Base-by-base conservation (phyloP, 108 stramenopile genomes). In the Discostella pseudostelligera region DNA sequence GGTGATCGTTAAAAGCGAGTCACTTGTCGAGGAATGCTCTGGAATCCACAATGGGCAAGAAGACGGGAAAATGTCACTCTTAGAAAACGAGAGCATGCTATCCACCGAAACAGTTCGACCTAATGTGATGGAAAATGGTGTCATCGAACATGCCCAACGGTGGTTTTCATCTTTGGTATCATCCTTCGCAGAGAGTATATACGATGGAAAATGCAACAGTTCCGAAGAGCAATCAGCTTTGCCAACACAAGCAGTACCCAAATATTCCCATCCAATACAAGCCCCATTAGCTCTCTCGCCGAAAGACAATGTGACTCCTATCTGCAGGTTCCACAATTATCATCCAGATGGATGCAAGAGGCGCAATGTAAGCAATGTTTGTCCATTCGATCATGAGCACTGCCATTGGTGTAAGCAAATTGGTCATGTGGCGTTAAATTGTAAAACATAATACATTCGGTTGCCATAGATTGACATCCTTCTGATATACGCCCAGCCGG, bases 311-410 rank as follows among this genome's bases (percentile, higher is more conserved):
- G 49, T n/a, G n/a, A 82, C 56, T 26, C 83, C 88, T 24, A 90
- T 93, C 39, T 93, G 92, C 63, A 81, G 92, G 12, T 93, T 84
- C 55, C 84, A 93, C 79, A 93, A 93, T 59, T 93, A 93, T 64
- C 79, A 87, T 73, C 59, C 62, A 22, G 76, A 85, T 20, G 91
- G 88, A 60, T 76, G 74, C 58, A 74, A 74, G 40, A 42, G 54
- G n/a, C 58, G 45, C 43, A 54, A 54, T 35, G 19, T 14, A 17
- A 40, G 56, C 37, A 32, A 25, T 12, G 42, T 49, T 10, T 93
- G 92, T 66, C 70, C 65, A 5, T 80, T 79, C 4, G 92, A 93
- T 76, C 92, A 93, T 55, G 83, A 82, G 7, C 71, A 93, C 39
- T 93, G 92, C 62, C 92, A 93, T 73, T 78, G 68, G 59, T 93